Conservation (phyloP, 1,139 yeast species). For the Candida anutae region DNA sequence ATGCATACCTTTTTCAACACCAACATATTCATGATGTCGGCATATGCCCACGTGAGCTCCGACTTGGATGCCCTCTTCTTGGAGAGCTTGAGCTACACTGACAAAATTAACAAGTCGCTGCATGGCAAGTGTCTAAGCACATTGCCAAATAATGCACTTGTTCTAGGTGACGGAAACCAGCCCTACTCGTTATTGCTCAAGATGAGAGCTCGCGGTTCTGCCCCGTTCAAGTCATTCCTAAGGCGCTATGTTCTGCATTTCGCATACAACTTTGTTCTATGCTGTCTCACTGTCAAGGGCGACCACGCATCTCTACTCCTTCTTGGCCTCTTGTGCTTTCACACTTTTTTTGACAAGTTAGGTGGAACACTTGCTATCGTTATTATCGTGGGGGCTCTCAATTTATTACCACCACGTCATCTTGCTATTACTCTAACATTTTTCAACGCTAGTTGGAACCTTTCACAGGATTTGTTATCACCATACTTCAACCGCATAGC, state of each 20-base stretch:
- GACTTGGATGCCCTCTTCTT: conserved; percentile 35
- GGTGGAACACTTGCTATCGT: conserved; percentile 40
- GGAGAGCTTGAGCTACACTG: conserved; percentile 33
- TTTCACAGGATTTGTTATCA: conserved; percentile 38
- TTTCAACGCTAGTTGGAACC: conserved; percentile 39
- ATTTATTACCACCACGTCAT: conserved; percentile 24
- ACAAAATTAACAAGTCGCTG: conserved; percentile 20
- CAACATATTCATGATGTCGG: conserved; percentile 34
- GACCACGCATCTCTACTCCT: conserved; percentile 29
- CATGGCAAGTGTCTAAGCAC: conserved; percentile 10
- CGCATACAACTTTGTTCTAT: conserved; percentile 8
- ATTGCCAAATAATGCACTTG: conserved; percentile 5
- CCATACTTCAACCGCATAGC: conserved; percentile 48
- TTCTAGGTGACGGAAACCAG: neutral
- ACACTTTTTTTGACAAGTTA: conserved; percentile 34
- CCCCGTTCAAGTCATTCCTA: conserved; percentile 7
- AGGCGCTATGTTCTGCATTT: conserved; percentile 7
- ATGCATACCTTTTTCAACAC: conserved; percentile 28
- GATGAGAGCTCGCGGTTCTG: conserved; percentile 6
- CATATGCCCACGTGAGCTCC: conserved; percentile 27
- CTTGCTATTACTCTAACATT: conserved; percentile 31
- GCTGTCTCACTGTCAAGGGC: conserved; percentile 16
- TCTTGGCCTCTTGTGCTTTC: conserved; percentile 36
- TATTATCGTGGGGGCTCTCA: conserved; percentile 24
- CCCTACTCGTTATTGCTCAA: neutral